phyloP scores from a whole-genome alignment of 345 rosid species.

The Diplotaxis tenuifolia region DNA sequence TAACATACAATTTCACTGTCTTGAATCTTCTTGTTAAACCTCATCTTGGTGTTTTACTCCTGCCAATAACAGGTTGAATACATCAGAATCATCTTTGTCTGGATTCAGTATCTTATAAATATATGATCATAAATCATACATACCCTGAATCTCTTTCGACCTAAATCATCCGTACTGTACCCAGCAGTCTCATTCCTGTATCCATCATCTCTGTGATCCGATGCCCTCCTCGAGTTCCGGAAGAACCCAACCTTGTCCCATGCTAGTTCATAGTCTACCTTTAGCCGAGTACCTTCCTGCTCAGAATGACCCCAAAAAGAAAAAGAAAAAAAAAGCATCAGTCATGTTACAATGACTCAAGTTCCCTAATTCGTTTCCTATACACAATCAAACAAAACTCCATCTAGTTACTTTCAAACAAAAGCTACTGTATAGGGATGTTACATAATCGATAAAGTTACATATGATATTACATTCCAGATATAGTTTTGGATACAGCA shows the following conservation, averaged over 20 bases:
- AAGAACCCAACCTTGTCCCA: conserved; percentile 82
- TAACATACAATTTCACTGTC: conserved; percentile 11
- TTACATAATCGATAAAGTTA: neutral
- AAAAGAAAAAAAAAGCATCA: neutral
- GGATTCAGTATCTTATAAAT: neutral
- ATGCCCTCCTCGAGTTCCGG: conserved; percentile 45
- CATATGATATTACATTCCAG: neutral
- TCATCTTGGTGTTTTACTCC: conserved; percentile 28
- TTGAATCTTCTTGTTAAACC: neutral
- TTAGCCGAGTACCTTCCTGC: conserved; percentile 83
- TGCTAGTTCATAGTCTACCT: conserved; percentile 77
- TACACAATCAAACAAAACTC: neutral
- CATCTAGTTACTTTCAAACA: neutral
- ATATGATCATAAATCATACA: conserved; percentile 1
- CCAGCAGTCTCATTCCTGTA: conserved; percentile 47
- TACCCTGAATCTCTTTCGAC: conserved; percentile 87
- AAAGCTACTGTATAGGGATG: neutral
- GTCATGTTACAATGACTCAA: neutral
- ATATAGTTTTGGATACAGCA: neutral
- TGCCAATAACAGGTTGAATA: conserved; percentile 13
- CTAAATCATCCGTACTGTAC: conserved; percentile 46
- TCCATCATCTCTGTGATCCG: conserved; percentile 35
- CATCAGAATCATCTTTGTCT: conserved; percentile 1
- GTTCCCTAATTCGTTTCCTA: neutral
- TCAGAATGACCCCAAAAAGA: neutral